Percentiles rank a stretch among this genome's conserved stretches.
Conservation (phyloP, 805 yeast species). For the Clavispora fructus region DNA sequence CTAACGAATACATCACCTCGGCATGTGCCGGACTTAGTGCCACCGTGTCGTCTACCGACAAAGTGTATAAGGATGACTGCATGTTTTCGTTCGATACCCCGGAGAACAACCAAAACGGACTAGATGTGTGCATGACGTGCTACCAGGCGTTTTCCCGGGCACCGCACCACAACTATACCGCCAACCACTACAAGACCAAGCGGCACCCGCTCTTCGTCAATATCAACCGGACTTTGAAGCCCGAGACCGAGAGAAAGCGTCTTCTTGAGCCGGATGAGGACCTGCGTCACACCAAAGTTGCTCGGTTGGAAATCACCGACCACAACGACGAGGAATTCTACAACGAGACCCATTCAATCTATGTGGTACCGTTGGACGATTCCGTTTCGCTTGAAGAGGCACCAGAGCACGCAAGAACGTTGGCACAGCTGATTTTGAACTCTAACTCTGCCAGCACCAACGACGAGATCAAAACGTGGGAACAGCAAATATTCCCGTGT, state of each 20-base stretch:
- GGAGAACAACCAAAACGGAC: slow-evolving; percentile 42
- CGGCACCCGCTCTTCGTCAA: slow-evolving; percentile 58
- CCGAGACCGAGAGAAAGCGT: slow-evolving; percentile 21
- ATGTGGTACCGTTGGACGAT: slow-evolving; percentile 30
- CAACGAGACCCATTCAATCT: slow-evolving; percentile 40
- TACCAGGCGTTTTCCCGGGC: slow-evolving; percentile 63
- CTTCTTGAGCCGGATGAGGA: slow-evolving; percentile 17
- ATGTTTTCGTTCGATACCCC: slow-evolving; percentile 78
- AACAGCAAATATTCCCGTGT: slow-evolving; percentile 78
- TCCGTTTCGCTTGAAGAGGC: slow-evolving; percentile 18
- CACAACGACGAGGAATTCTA: slow-evolving; percentile 58
- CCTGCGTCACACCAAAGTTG: slow-evolving; percentile 40
- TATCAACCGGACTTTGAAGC: slow-evolving; percentile 48
- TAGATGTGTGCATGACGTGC: slow-evolving; percentile 73
- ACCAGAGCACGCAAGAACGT: slow-evolving; percentile 17
- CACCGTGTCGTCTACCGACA: slow-evolving; percentile 16
- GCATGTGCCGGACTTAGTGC: slow-evolving; percentile 15
- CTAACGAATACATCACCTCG: too few species aligned
- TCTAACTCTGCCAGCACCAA: slow-evolving; percentile 56
- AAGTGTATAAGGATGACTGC: slow-evolving; percentile 83
- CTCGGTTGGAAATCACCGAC: slow-evolving; percentile 64
- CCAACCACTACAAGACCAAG: slow-evolving; percentile 47
- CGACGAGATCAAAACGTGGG: slow-evolving; percentile 87
- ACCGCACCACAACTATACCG: slow-evolving; percentile 43
- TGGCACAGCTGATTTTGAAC: slow-evolving; percentile 43